Base-by-base conservation (phyloP, 139 green algal genomes). In the Micractinium sp. region DNA sequence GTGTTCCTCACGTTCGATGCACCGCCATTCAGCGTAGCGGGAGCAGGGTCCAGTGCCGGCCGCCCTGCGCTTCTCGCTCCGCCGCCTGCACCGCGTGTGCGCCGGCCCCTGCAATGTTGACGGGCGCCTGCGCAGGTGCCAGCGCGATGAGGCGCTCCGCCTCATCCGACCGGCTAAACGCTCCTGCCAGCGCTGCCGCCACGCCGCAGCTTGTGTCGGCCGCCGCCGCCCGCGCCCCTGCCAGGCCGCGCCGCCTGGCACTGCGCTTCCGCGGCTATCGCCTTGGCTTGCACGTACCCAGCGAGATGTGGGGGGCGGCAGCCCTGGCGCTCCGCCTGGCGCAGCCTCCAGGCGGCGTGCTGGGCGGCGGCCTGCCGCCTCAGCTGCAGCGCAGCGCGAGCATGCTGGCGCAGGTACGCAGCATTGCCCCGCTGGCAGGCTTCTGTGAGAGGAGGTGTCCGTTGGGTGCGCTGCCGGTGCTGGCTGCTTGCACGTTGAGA, bases 251-350 rank as follows among this genome's bases (percentile, higher is more conserved):
- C 22, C 56, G 31, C 56, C 74, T 88, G 41, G 33, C 41, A 25
- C 85, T 86, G 23, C 39, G 75, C 85, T 75, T 84, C 15, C 53
- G 53, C 14, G 63, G 75, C 31, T 67, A 53, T 25, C 56, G 56
- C 12, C 35, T 91, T 29, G 87, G 83, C 66, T 14, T 91, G 47
- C 33, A 25, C 1, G 56, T 92, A 16, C 89, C 89, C 41, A 74
- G 36, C 60, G 89, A 92, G 82, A 84, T 92, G 81, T 92, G 89
- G 89, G 89, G 89, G 0, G 89, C 85, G 1, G 63, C 89, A 0
- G 71, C 85, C 9, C 63, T 92, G 56, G 85, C 89, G 2, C 41
- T 82, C 0, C 86, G 88, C 38, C 53, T 92, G 71, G 47, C 71
- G 31, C 85, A 82, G 82, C 63, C 63, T 27, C 38, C 60, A 56